These are phyloP conservation scores for Carnegiea gigantea DNA, from an alignment of 179 eudicot species.

Conservation along the genomic window DNA sequence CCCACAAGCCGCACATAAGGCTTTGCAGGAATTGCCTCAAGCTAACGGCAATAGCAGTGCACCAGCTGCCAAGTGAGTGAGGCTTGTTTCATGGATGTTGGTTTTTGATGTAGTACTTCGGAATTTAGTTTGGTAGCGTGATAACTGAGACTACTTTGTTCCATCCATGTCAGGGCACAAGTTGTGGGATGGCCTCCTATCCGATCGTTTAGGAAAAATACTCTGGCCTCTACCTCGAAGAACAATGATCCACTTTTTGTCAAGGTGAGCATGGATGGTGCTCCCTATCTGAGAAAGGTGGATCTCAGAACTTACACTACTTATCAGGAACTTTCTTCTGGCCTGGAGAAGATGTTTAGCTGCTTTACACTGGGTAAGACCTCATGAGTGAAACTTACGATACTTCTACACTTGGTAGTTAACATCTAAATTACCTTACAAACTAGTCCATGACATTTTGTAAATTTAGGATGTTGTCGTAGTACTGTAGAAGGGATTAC, in stretches of 20 bases:
- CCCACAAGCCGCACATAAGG: slow-evolving; percentile 32
- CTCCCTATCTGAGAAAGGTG: slow-evolving; percentile 87
- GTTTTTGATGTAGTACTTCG: background rate
- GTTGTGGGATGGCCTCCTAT: slow-evolving; percentile 98
- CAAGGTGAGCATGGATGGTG: slow-evolving; percentile 97
- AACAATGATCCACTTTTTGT: slow-evolving; percentile 70
- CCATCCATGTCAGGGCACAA: slow-evolving; percentile 63
- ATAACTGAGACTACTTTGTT: slow-evolving; percentile 18
- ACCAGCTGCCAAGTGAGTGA: slow-evolving; percentile 84
- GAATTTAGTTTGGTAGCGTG: slow-evolving; percentile 9
- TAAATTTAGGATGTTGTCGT: background rate
- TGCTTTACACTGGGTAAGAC: slow-evolving; percentile 77
- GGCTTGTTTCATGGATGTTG: background rate
- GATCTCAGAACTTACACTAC: slow-evolving; percentile 64
- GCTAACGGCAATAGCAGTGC: slow-evolving; percentile 48
- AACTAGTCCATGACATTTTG: background rate
- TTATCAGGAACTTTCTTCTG: slow-evolving; percentile 75
- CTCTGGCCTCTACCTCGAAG: slow-evolving; percentile 62
- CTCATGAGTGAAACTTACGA: background rate
- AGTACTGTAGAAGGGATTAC: slow-evolving; percentile 18
- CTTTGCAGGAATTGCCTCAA: slow-evolving; percentile 36
- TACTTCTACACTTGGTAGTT: background rate
- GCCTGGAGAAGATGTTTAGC: slow-evolving; percentile 89
- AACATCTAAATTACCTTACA: background rate
- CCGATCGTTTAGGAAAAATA: slow-evolving; percentile 71